Percentiles rank a stretch among this genome's conserved stretches.
Evolutionary conservation across 805 yeast species (phyloP).

Genomic region (Zygosaccharomyces bisporus): DNA sequence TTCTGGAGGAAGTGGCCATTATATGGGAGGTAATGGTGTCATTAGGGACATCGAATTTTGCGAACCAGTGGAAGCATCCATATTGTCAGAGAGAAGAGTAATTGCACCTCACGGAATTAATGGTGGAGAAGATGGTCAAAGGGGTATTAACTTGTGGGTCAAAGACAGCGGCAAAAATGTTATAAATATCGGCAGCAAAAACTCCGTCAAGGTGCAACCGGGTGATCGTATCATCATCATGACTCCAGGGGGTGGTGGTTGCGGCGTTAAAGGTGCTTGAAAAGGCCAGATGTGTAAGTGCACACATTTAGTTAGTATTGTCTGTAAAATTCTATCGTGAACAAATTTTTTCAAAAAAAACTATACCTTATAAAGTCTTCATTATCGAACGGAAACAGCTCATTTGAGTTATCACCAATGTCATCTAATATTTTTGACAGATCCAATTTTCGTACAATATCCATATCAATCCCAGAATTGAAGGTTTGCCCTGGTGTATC

Average conservation of each 20-base stretch:
- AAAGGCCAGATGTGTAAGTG: too few species aligned
- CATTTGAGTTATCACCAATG: slow-evolving; percentile 8
- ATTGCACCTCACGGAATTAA: slow-evolving; percentile 79
- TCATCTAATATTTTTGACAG: slow-evolving; percentile 14
- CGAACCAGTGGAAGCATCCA: slow-evolving; percentile 67
- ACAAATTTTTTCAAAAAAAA: background rate
- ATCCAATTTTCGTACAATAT: slow-evolving; percentile 14
- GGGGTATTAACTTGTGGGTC: slow-evolving; percentile 64
- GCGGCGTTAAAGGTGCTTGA: slow-evolving; percentile 39
- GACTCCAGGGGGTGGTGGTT: slow-evolving; percentile 90
- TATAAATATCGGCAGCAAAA: slow-evolving; percentile 65
- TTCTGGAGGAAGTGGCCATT: slow-evolving; percentile 77
- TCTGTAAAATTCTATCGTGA: too few species aligned
- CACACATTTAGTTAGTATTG: background rate
- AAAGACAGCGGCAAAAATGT: slow-evolving; percentile 33
- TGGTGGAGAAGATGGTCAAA: slow-evolving; percentile 73
- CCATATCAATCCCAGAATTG: slow-evolving; percentile 4
- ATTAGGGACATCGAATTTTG: slow-evolving; percentile 79
- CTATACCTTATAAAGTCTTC: slow-evolving; percentile 15
- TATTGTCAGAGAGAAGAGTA: slow-evolving; percentile 80
- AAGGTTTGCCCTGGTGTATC: background rate
- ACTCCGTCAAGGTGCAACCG: slow-evolving; percentile 50
- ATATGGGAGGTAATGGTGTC: slow-evolving; percentile 81
- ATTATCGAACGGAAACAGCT: slow-evolving; percentile 9
- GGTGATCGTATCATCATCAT: slow-evolving; percentile 66